Evolutionary conservation across 2,329 filamentous ascomycete species (phyloP), one percentile per base, ranked within the genome.

Genomic region (Lecanicillium sp.): DNA sequence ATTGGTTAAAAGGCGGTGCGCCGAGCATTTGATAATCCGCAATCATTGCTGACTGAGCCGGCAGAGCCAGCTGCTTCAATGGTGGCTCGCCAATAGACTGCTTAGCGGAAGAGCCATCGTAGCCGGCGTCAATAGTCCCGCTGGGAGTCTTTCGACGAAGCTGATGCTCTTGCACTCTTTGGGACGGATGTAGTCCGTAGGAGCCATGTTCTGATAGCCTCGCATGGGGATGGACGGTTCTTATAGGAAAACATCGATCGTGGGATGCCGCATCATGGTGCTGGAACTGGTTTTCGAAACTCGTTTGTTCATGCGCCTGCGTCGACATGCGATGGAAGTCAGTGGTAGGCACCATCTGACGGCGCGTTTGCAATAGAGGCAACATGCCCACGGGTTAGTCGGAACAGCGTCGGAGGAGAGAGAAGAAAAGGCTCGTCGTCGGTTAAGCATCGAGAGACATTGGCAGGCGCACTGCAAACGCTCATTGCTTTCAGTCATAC

Each of bases 111-210:
- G 87, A 87, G 26, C 87, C 89, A 73, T 97, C 90, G 60, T 95
- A 96, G 10, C 89, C 90, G 46, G 87, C 89, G 55, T 91, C 85
- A 52, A 97, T 78, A 30, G 90, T 95, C n/a, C 91, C 93, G 60
- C 84, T 91, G 4, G 91, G 93, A 8, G 91, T 97, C 67, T 97
- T 97, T 55, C 91, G 81, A 55, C 91, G 82, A 49, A 96, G 73
- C 57, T 88, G 86, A 64, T 95, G 83, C 64, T 95, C 89, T 46
- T 67, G 63, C 48, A 15, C 32, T 15, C 44, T 32, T 20, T 67
- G 64, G 51, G 57, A 51, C 32, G 59, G 50, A 54, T 62, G 57
- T 51, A 52, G 38, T 40, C 29, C 35, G 21, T 29, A 47, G 12
- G 36, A 27, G 36, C 20, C 5, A 11, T 23, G 17, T 19, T 14